Evolutionary conservation across 2,329 filamentous ascomycete genomes (phyloP), one percentile per base, ranked within the genome.

Genomic region (Phoma sp.): DNA sequence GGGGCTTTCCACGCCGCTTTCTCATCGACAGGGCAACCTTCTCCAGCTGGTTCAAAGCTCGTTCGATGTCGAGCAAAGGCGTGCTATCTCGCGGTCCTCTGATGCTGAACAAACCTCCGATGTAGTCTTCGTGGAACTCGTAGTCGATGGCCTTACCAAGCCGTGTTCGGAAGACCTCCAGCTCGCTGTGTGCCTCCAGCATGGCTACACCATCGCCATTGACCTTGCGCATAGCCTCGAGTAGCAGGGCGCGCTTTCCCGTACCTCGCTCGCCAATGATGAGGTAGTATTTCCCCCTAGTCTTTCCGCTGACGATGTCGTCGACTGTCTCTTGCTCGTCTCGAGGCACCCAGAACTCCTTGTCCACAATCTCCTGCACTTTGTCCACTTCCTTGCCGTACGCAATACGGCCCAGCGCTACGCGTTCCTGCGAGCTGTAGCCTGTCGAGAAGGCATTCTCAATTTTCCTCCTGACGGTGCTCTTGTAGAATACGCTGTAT

Each of bases 111-210:
- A 98, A 88, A 5, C 90, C 90, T 43, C 95, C 95, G 55, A 99
- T 96, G 70, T 96, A 97, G 77, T 99, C 95, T 78, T 98, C 94
- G 70, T 98, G 92, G 67, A 90, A 99, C 73, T 99, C 95, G 72
- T 92, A 99, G 74, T 99, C 93, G 43, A 98, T 82, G 0, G 93
- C 91, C 74, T 97, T 98, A 29, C 95, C 94, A 3, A 99, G 84
- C 6, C 95, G 85, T 36, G 96, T 89, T 7, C 95, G 88, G 73
- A 99, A 96, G 52, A 99, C 96, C 69, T 99, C 95, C 1, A 94
- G 83, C 74, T 98, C 92, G 6, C 92, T 89, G 74, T 98, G 95
- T 1, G 94, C 93, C 77, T 99, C 95, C 63, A 98, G 90, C 91
- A 98, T 96, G 61, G 92, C 89, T 41, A 94, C 88, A 13, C 91